A percentile compares a stretch with the other conserved stretches of the same genome.
Evolutionary conservation across 495 filamentous ascomycete species (phyloP).

Genomic region (Achaetomiella virescens): DNA sequence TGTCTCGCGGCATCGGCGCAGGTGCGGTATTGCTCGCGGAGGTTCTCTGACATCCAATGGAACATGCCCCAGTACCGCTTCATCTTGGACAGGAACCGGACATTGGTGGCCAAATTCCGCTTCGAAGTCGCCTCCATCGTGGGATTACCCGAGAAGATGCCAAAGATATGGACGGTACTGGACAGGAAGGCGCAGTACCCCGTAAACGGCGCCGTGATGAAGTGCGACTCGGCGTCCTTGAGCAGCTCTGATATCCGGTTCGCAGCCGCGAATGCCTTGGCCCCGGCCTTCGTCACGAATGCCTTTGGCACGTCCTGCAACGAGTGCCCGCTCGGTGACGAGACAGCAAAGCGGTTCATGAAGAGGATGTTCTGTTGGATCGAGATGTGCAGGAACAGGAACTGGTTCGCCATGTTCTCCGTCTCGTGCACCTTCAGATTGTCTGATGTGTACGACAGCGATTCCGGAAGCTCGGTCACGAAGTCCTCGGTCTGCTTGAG

Average conservation of each 20-base stretch:
- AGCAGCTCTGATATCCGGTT: constrained; percentile 81
- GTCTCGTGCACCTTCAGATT: constrained; percentile 81
- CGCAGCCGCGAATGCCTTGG: constrained; percentile 78
- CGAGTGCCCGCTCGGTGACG: constrained; percentile 58
- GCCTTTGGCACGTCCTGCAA: constrained; percentile 71
- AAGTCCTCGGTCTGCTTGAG: constrained; percentile 68
- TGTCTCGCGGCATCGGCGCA: constrained; percentile 70
- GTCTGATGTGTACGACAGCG: constrained; percentile 65
- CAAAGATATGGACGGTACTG: constrained; percentile 86
- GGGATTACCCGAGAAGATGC: constrained; percentile 74
- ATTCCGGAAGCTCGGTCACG: constrained; percentile 59
- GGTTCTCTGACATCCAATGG: constrained; percentile 88
- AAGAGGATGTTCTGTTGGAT: constrained; percentile 87
- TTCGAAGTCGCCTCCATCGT: constrained; percentile 71
- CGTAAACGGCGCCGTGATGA: constrained; percentile 82
- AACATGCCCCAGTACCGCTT: constrained; percentile 98
- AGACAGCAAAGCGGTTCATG: constrained; percentile 80
- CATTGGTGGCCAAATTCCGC: constrained; percentile 79
- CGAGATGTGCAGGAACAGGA: constrained; percentile 87
- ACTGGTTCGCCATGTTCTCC: constrained; percentile 81
- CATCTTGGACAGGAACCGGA: constrained; percentile 88
- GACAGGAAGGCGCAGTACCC: constrained; percentile 93
- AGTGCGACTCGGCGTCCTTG: constrained; percentile 69
- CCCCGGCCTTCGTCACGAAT: constrained; percentile 69
- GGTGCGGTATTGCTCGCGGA: constrained; percentile 81